These are phyloP conservation scores for Flaveria floridana DNA, from an alignment of 140 eudicot genomes.

Conservation along the genomic window DNA sequence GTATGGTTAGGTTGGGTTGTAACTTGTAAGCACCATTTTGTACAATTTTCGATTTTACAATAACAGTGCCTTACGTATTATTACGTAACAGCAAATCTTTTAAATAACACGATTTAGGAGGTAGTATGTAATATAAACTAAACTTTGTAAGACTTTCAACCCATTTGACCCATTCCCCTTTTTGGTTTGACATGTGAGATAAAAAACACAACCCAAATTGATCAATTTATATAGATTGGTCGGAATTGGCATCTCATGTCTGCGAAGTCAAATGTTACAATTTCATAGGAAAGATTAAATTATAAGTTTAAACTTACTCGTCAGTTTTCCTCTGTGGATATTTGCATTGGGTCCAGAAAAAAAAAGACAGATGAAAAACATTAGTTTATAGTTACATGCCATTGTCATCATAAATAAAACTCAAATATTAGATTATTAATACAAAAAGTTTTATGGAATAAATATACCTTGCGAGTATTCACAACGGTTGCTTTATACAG, in stretches of 20 bases:
- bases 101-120: not conserved
- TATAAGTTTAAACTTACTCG: slow-evolving; percentile 50
- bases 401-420: not conserved
- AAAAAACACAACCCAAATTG: not conserved
- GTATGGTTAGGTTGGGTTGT: too few species aligned
- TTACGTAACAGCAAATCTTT: too few species aligned
- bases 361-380: slow-evolving; percentile 21
- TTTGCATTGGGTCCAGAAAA: slow-evolving; percentile 5
- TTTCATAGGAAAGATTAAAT: not conserved
- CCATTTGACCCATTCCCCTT: not conserved
- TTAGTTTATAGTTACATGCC: slow-evolving; percentile 26
- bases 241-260: not conserved
- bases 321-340: slow-evolving; percentile 70
- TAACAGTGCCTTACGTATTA: too few species aligned
- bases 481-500: slow-evolving; percentile 93
- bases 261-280: not conserved
- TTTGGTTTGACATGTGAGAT: not conserved
- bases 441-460: not conserved
- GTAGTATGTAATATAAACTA: not conserved
- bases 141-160: not conserved
- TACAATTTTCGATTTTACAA: too few species aligned
- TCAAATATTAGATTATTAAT: not conserved
- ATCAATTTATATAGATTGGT: not conserved
- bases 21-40: too few species aligned
- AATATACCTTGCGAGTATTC: slow-evolving; percentile 75